Conservation (phyloP, 2,329 filamentous ascomycete genomes). For the Phymatotrichopsis omnivora region DNA sequence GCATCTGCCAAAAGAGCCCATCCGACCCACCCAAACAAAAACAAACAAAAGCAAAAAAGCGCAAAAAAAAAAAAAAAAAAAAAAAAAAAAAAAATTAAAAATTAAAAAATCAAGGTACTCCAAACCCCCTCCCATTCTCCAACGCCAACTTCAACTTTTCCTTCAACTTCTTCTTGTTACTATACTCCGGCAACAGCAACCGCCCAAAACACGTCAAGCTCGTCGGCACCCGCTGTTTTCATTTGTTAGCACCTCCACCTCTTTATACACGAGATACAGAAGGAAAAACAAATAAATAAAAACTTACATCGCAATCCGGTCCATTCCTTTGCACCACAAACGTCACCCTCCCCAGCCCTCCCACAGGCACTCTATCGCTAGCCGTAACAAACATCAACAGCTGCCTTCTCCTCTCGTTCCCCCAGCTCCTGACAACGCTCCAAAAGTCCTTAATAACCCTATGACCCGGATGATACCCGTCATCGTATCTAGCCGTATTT, state of each 20-base stretch:
- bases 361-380: slow-evolving; percentile 78
- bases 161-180: slow-evolving; percentile 51
- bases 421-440: slow-evolving; percentile 60
- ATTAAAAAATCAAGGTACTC: slow-evolving; percentile 49
- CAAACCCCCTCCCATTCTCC: slow-evolving; percentile 82
- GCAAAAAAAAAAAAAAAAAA: neutral
- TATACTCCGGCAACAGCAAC: slow-evolving; percentile 74
- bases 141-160: slow-evolving; percentile 75
- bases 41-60: neutral
- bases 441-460: slow-evolving; percentile 71
- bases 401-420: slow-evolving; percentile 58
- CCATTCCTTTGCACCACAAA: slow-evolving; percentile 77
- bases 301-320: slow-evolving; percentile 39
- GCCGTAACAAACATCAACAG: slow-evolving; percentile 93
- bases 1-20: neutral
- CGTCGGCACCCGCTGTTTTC: slow-evolving; percentile 53
- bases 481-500: slow-evolving; percentile 63
- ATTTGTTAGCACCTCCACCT: slow-evolving; percentile 37
- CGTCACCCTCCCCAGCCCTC: slow-evolving; percentile 68
- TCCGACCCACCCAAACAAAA: neutral
- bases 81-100: neutral
- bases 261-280: neutral
- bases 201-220: slow-evolving; percentile 92
- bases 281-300: neutral
- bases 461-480: slow-evolving; percentile 61